Percentiles rank a stretch among this genome's conserved stretches.
phyloP scores from a whole-genome alignment of 495 filamentous ascomycete species.

The Aspergillus bridgeri region DNA sequence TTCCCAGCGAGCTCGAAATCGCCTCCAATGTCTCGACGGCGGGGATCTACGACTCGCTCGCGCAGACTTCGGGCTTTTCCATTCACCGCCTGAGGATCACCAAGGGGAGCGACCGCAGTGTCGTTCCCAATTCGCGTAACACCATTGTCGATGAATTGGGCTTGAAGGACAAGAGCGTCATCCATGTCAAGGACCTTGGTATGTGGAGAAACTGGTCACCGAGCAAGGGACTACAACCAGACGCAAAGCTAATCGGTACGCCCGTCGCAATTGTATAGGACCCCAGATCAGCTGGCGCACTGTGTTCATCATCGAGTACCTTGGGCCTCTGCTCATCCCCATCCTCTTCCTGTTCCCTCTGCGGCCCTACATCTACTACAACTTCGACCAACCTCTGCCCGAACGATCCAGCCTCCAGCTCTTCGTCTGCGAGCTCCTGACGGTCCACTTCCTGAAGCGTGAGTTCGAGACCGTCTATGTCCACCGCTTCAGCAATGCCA shows the following conservation, averaged over 20 bases:
- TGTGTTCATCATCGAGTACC: constrained; percentile 92
- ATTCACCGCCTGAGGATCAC: constrained; percentile 66
- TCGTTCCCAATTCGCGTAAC: constrained; percentile 68
- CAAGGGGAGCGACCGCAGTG: constrained; percentile 63
- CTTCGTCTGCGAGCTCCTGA: constrained; percentile 66
- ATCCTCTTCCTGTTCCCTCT: constrained; percentile 64
- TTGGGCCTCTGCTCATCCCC: constrained; percentile 91
- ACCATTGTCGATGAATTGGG: constrained; percentile 59
- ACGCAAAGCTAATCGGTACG: not conserved
- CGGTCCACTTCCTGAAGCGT: constrained; percentile 88
- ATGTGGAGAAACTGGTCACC: constrained; percentile 23
- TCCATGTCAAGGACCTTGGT: constrained; percentile 95
- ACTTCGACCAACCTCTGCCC: constrained; percentile 46
- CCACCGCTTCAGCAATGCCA: constrained; percentile 90
- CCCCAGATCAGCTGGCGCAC: constrained; percentile 90
- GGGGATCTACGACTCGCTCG: constrained; percentile 58
- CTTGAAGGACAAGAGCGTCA: constrained; percentile 62
- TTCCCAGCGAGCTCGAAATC: constrained; percentile 65
- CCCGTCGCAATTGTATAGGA: constrained; percentile 47
- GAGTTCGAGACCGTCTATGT: constrained; percentile 92
- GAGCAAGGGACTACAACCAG: not conserved
- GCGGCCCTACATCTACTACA: constrained; percentile 69
- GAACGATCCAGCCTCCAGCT: constrained; percentile 63
- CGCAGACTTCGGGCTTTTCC: constrained; percentile 49
- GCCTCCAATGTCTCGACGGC: constrained; percentile 57